Base-by-base conservation (phyloP, 1,284 basidiomycete genomes). In the Testicularia cyperi region DNA sequence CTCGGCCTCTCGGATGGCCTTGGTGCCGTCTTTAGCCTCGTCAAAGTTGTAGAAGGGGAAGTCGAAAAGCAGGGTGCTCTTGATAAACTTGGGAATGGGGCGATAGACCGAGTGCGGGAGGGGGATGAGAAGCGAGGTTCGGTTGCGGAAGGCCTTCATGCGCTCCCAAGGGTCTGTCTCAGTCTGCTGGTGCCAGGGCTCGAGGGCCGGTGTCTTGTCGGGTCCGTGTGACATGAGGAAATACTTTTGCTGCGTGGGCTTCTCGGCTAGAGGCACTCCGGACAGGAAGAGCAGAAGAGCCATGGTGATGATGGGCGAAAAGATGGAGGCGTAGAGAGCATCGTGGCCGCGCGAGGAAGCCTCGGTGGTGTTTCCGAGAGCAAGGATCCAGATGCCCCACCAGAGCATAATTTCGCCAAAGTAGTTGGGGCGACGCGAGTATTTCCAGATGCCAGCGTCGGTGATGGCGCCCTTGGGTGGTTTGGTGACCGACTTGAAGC, bases 261-360 rank as follows among this genome's bases (percentile, higher is more conserved):
- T 87, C 72, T 88, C 86, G 1, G 85, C 85, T 0, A 84, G 84
- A 0, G 86, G 87, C 14, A 88, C 70, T 3, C 86, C 87, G 3
- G 85, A 86, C 3, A 80, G 15, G 87, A 77, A 27, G 83, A 53
- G 42, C 34, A 44, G 39, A 14, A 72, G 54, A 14, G 60, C 36
- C 45, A 70, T 67, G 43, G 70, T 74, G 57, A 74, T 67, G 43
- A 72, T 38, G 0, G 71, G 71, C 25, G 70, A 72, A 26, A 74
- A 57, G 44, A 70, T 56, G 15, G 65, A 61, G 20, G 46, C 71
- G 23, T 66, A 62, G 12, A 64, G 64, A 1, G 62, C 65, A 13
- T 56, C 49, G 38, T 39, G 47, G n/a, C 53, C 68, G 2, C 44
- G 35, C 20, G 13, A 21, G 19, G 36, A 30, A 0, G 53, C 46